A percentile compares a stretch with the other conserved stretches of the same genome.
Conservation (phyloP, 805 yeast genomes). For the Nakazawaea anatomiae region DNA sequence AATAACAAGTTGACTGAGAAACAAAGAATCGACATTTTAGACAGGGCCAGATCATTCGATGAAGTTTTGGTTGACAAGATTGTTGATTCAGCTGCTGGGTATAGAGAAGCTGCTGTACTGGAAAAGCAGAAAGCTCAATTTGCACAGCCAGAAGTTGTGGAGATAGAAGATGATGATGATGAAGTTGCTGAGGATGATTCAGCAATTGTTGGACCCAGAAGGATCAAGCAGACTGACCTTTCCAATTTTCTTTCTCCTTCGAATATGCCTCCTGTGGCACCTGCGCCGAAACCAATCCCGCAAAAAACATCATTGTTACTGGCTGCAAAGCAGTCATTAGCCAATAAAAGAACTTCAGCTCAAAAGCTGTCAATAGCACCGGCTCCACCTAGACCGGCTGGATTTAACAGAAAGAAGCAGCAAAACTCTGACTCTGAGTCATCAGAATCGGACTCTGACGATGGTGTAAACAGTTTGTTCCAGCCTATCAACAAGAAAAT, state of each 20-base stretch:
- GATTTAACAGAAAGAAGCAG: slow-evolving; percentile 10
- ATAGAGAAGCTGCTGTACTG: slow-evolving; percentile 17
- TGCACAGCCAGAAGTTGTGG: slow-evolving; percentile 5
- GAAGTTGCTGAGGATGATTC: slow-evolving; percentile 4
- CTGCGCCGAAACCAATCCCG: slow-evolving; percentile 11
- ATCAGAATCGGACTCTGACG: slow-evolving; percentile 19
- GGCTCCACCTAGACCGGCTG: slow-evolving; percentile 12
- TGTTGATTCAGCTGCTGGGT: slow-evolving; percentile 33
- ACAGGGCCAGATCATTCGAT: slow-evolving; percentile 55
- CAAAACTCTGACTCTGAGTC: slow-evolving; percentile 20
- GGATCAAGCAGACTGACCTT: slow-evolving; percentile 9
- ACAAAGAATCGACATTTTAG: slow-evolving; percentile 59
- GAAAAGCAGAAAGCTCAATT: not conserved
- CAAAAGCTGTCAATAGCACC: slow-evolving; percentile 9
- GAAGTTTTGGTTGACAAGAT: slow-evolving; percentile 47
- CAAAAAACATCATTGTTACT: slow-evolving; percentile 7
- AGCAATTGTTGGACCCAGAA: not conserved
- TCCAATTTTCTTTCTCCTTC: slow-evolving; percentile 7
- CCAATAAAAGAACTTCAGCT: not conserved
- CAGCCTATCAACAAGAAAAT: not conserved
- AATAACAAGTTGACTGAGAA: slow-evolving; percentile 65
- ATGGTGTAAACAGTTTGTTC: slow-evolving; percentile 11
- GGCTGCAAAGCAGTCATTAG: slow-evolving; percentile 8
- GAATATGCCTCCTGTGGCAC: slow-evolving; percentile 1
- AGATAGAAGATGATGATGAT: slow-evolving; percentile 8